Evolutionary conservation across 805 yeast genomes (phyloP), one percentile per base, ranked within the genome.

Genomic region (Teunomyces atbi): DNA sequence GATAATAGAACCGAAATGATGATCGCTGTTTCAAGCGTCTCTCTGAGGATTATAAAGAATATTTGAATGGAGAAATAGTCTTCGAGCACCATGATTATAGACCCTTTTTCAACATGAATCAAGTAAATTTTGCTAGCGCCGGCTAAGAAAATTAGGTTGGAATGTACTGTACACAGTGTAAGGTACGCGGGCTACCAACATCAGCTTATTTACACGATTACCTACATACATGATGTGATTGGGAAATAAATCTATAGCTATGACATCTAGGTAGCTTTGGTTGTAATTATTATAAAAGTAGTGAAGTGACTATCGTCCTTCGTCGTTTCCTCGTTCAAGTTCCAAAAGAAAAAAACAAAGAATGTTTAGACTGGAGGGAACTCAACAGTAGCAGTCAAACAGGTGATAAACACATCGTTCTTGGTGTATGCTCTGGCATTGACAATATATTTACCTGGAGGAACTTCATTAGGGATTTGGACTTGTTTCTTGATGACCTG

Each of bases 381-480:
- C 44, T 76, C 83, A 33, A 86, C 80, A 8, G 82, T 77, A 6
- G 89, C 94, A 18, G 87, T 79, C 56, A 94, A 71, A 66, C 99
- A 94, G 19, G 96, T 82, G 52, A 94, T 82, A 52, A 86, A 78
- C 32, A 78, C 84, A 59, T 89, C 97, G 45, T 86, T 89, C 35
- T 73, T 81, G 34, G 96, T 89, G 72, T 80, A 94, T 2, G 98
- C 99, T 60, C 92, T 82, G 15, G 97, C 98, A 44, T 77, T 72
- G 21, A 92, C 96, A 26, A 80, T 71, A 71, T 94, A 94, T 61
- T 79, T 85, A 34, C 99, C 99, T 18, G 98, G 97, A 48, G 99
- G 99, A 27, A 92, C 96, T 64, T 89, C 94, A 12, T 76, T 73
- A 13, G 99, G 99, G 46, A 94, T 81, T 58, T 84, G 91, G 20